Conservation (phyloP, 257 asterid species). For the Dorcoceras hygrometricum region DNA sequence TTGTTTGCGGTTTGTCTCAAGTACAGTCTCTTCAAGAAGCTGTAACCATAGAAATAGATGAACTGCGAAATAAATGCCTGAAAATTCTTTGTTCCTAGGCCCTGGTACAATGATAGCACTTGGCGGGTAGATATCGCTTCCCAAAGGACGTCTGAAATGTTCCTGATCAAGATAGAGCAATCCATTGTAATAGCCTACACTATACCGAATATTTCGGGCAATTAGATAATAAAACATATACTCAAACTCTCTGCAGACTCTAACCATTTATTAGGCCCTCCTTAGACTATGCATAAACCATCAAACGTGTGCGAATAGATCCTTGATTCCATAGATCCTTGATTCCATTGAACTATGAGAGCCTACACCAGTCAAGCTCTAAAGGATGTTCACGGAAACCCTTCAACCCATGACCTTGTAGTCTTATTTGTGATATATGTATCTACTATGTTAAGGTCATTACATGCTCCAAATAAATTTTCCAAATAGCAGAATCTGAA, state of each 20-base stretch:
- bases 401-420: not conserved
- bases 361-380: not conserved
- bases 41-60: conserved; percentile 85
- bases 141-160: conserved; percentile 76
- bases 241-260: not conserved
- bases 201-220: not conserved
- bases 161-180: conserved; percentile 45
- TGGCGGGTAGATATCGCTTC: conserved; percentile 80
- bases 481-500: not conserved
- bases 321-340: too few relatives aligned
- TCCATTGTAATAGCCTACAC: conserved; percentile 4
- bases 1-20: conserved; percentile 61
- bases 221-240: not conserved
- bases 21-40: conserved; percentile 77
- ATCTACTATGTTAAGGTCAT: not conserved
- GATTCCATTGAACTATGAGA: too few relatives aligned
- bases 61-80: conserved; percentile 83
- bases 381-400: not conserved
- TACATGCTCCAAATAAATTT: not conserved
- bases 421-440: not conserved
- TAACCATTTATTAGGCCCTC: not conserved
- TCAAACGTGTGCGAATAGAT: too few relatives aligned
- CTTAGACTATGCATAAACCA: not conserved
- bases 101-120: conserved; percentile 75
- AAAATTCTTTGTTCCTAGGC: conserved; percentile 81